Evolutionary conservation across 495 filamentous ascomycete species (phyloP), one percentile per base, ranked within the genome.

Genomic region (Bathelium albidoporum): DNA sequence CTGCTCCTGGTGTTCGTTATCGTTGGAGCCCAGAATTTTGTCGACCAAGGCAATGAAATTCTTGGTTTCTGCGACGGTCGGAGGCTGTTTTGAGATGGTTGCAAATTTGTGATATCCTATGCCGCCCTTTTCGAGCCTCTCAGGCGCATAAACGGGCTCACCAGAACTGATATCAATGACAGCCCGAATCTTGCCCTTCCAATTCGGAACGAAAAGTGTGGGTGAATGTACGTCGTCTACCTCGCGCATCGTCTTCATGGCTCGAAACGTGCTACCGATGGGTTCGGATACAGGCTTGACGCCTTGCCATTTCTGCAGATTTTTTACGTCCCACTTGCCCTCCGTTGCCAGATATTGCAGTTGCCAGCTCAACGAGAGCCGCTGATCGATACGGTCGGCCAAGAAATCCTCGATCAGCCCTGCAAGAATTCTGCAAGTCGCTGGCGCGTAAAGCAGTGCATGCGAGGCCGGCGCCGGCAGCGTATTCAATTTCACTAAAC

Each of bases 301-400:
- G 32, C 83, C 82, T 67, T 88, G 80, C 93, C 93, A 97, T 68
- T 97, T 97, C 62, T 80, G 85, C 14, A 96, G 83, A 73, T 97
- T 97, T 78, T 97, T 97, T 63, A 97, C 89, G 71, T 96, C 92
- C 93, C 93, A 97, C 76, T 97, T 97, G 14, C 92, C 91, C 62
- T 89, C 89, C 2, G 86, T 89, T 41, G 86, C 87, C 28, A 97
- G 82, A 71, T 90, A 84, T 68, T 90, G 87, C 20, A 97, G 78
- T 75, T 97, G 93, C 93, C 93, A 97, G 18, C 87, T 89, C 4
- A 91, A 82, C 7, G 82, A 86, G 20, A 97, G 82, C 4, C 89
- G 87, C 59, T 85, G 79, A 52, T 91, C 91, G 62, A 96, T 75
- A 64, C 91, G 82, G 18, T 82, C 77, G 29, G 81, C 78, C 44